A percentile compares a stretch with the other conserved stretches of the same genome.
Conservation (phyloP, 441 rosid species). For the Adansonia madagascariensis region DNA sequence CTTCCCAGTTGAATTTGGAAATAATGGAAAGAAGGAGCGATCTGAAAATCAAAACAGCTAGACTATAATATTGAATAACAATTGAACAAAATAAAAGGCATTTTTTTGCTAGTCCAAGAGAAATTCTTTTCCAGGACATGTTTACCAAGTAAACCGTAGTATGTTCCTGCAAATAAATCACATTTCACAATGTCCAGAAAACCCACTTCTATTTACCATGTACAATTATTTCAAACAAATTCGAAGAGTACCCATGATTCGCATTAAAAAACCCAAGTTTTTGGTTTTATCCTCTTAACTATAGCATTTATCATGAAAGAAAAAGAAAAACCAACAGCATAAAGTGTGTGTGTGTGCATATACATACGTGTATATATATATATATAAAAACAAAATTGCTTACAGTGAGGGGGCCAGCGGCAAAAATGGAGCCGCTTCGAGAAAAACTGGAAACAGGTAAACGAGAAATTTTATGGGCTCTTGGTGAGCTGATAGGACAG, state of each 20-base stretch:
- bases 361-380: too few relatives aligned
- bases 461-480: slow-evolving; percentile 31
- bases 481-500: slow-evolving; percentile 33
- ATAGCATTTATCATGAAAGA: background rate
- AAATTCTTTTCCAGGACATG: too few relatives aligned
- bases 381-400: slow-evolving; percentile 11
- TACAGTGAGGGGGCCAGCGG: slow-evolving; percentile 65
- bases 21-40: background rate
- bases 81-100: too few relatives aligned
- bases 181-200: too few relatives aligned
- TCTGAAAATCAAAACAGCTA: background rate
- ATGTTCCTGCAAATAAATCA: too few relatives aligned
- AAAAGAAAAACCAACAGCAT: background rate
- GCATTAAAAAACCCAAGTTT: background rate
- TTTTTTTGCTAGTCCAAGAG: too few relatives aligned
- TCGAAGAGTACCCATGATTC: background rate
- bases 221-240: background rate
- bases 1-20: background rate
- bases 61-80: background rate
- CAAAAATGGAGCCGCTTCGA: slow-evolving; percentile 43
- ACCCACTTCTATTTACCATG: too few relatives aligned
- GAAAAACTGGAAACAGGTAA: slow-evolving; percentile 40
- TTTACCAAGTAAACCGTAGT: too few relatives aligned
- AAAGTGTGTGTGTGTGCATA: too few relatives aligned
- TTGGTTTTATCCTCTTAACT: background rate